Evolutionary conservation across 2,329 filamentous ascomycete genomes (phyloP).

Genomic region (Akanthomyces lecanii): DNA sequence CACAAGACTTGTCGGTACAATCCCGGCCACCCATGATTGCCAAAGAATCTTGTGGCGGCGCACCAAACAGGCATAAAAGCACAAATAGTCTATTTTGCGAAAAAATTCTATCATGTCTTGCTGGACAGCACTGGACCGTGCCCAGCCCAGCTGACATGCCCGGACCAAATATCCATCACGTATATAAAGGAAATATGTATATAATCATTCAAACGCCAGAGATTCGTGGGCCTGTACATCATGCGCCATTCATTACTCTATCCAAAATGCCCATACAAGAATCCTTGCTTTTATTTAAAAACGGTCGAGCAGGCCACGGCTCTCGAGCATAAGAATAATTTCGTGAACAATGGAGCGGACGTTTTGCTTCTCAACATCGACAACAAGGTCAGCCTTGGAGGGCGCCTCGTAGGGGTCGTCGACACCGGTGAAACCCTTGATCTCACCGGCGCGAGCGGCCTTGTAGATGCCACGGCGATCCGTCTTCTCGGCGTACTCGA

Average conservation of each 20-base stretch:
- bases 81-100: conserved; percentile 7
- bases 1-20: too few species aligned
- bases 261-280: background rate
- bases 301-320: conserved; percentile 78
- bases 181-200: conserved; percentile 6
- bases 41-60: too few species aligned
- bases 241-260: background rate
- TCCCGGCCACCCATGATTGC: too few species aligned
- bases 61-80: too few species aligned
- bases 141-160: background rate
- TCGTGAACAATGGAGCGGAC: conserved; percentile 94
- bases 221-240: background rate
- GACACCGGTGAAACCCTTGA: conserved; percentile 97
- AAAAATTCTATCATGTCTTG: background rate
- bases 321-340: conserved; percentile 90
- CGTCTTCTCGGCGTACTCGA: conserved; percentile 91
- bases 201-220: conserved; percentile 6
- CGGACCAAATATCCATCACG: background rate
- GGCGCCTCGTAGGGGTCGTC: conserved; percentile 95
- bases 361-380: conserved; percentile 80
- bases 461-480: conserved; percentile 90
- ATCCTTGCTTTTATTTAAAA: conserved; percentile 34
- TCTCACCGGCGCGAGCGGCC: conserved; percentile 78
- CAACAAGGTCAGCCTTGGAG: conserved; percentile 73
- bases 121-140: background rate